Base-by-base conservation (phyloP, 495 filamentous ascomycete species). In the Usnea hakonensis region DNA sequence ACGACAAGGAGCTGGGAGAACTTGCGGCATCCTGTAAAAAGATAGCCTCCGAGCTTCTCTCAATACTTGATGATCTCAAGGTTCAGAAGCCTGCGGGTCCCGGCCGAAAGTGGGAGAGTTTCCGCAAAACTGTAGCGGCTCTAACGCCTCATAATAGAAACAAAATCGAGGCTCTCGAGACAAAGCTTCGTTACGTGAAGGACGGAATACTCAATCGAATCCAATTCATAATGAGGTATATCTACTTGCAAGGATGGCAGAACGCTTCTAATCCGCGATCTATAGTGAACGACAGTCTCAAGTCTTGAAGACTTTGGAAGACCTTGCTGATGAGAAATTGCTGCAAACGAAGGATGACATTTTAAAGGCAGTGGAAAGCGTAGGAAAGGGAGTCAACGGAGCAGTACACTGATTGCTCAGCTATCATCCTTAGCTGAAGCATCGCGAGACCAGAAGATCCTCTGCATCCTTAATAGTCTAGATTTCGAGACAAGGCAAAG, bases 181-280 rank as follows among this genome's bases (percentile, higher is more conserved):
- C 26, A 26, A 43, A 41, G 28, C 53, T 62, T 28, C 17, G 16
- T 30, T 13, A 19, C 14, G 35, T 57, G 35, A 35, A 57, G 52
- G 23, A 62, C 17, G 23, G 28, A n/a, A 62, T 62, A 4, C n/a
- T 32, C 40, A 16, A 41, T 3, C 50, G 36, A 9, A 30, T 62
- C 21, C n/a, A 43, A 11, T 16, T 62, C 30, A 62, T 62, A 52
- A 62, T 62, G 50, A 62, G 60, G 60, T 57, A 60, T 10, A 41
- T 36, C 23, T 30, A 3, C 60, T 28, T 40, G 23, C 23, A 54
- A 21, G 53, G 3, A 53, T 56, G 28, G 28, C 3, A 13, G 26
- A 19, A 5, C 38, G 11, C 11, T 41, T 26, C 41, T 36, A 4
- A 44, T 41, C 28, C 35, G 19, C 33, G 10, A n/a, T 40, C n/a